These are phyloP conservation scores for Lasiosphaeris hirsuta DNA, from an alignment of 495 filamentous ascomycete genomes.

Conservation along the genomic window DNA sequence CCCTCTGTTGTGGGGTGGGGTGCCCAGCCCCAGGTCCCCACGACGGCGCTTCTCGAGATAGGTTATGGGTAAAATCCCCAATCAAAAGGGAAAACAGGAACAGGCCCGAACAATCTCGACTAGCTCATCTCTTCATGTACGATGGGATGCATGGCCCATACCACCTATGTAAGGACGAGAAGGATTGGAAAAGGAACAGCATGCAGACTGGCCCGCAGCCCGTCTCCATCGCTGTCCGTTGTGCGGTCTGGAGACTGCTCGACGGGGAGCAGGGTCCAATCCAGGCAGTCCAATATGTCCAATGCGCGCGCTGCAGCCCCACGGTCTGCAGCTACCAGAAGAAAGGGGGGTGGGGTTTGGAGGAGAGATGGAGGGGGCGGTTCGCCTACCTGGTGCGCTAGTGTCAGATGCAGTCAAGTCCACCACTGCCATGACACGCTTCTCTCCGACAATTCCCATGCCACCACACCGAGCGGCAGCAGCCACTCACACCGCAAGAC, in stretches of 20 bases:
- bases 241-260: conserved; percentile 9
- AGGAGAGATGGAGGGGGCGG: neutral
- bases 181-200: conserved; percentile 7
- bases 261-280: conserved; percentile 4
- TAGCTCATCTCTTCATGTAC: conserved; percentile 24
- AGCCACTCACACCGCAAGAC: conserved; percentile 16
- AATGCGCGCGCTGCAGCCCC: conserved; percentile 6
- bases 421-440: conserved; percentile 11
- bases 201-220: conserved; percentile 12
- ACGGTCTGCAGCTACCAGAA: conserved; percentile 13
- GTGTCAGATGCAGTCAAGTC: neutral
- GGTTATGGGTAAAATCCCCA: conserved; percentile 28
- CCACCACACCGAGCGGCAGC: conserved; percentile 16
- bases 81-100: conserved; percentile 30
- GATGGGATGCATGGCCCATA: conserved; percentile 26
- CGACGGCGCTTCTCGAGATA: conserved; percentile 27
- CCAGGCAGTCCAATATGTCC: neutral
- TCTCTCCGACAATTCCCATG: conserved; percentile 17
- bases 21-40: conserved; percentile 13
- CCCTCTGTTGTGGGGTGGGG: conserved; percentile 20
- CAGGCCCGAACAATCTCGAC: conserved; percentile 30
- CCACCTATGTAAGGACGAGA: neutral
- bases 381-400: conserved; percentile 4
- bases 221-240: conserved; percentile 8
- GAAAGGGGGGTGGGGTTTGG: neutral